Percentiles rank a stretch among this genome's conserved stretches.
These are phyloP conservation scores for Eudorina sp. DNA, from an alignment of 139 green algal genomes.

Conservation along the genomic window DNA sequence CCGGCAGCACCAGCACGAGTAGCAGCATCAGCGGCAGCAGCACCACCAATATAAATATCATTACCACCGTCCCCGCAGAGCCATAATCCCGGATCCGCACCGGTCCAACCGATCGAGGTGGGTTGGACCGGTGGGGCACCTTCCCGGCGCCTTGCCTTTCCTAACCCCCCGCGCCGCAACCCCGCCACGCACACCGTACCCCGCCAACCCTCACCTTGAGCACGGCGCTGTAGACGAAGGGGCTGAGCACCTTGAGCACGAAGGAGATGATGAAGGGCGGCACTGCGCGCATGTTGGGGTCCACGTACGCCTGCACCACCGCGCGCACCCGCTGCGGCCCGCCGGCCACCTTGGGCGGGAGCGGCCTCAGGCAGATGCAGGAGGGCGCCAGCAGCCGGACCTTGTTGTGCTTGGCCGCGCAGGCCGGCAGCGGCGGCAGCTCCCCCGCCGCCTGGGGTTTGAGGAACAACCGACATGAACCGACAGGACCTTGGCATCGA, in stretches of 20 bases:
- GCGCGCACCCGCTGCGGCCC: background rate
- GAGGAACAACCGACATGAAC: too few species aligned
- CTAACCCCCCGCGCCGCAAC: background rate
- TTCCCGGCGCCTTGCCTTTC: background rate
- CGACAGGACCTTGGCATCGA: too few species aligned
- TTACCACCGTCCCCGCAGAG: too few species aligned
- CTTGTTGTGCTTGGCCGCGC: conserved; percentile 2
- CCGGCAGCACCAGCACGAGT: too few species aligned
- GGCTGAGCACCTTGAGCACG: conserved; percentile 54
- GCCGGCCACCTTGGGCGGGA: conserved; percentile 23
- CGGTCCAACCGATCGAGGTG: too few species aligned
- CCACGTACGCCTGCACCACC: conserved; percentile 29
- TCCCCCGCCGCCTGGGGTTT: too few species aligned
- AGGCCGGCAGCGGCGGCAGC: background rate
- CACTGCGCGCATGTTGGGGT: conserved; percentile 38
- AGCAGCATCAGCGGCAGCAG: background rate
- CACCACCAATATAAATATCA: background rate
- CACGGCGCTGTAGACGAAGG: conserved; percentile 44
- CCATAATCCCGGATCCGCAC: too few species aligned
- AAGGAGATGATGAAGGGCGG: conserved; percentile 54
- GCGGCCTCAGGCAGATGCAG: conserved; percentile 31
- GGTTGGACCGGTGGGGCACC: background rate
- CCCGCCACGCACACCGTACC: background rate
- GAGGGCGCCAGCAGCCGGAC: conserved; percentile 11
- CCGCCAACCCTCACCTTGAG: conserved; percentile 18